Percentiles rank a stretch among this genome's conserved stretches.
Evolutionary conservation across 2,329 filamentous ascomycete genomes (phyloP).

Genomic region (Colletotrichum higginsianum): DNA sequence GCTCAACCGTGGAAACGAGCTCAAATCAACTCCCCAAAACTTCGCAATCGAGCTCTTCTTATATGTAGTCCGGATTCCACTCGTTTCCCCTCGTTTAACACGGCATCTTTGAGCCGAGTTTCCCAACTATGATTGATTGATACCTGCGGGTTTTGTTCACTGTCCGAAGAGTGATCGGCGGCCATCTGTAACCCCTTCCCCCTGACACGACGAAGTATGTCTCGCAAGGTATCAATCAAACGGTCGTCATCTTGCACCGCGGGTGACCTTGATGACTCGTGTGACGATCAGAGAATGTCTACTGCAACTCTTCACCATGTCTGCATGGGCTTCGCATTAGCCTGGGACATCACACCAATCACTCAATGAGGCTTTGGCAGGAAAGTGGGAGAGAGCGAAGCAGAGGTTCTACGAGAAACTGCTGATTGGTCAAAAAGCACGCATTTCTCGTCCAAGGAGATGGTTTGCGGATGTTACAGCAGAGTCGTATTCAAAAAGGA

Average conservation of each 20-base stretch:
- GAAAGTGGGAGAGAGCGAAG: constrained; percentile 2
- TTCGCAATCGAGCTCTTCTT: constrained; percentile 2
- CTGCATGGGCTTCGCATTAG: constrained; percentile 8
- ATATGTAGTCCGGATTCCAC: constrained; percentile 8
- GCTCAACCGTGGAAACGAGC: constrained; percentile 30
- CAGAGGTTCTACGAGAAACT: not conserved
- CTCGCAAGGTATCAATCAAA: constrained; percentile 3
- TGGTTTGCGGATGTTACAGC: not conserved
- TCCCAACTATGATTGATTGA: not conserved
- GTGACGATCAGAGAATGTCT: constrained; percentile 9
- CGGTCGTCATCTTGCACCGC: not conserved
- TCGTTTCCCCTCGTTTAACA: not conserved
- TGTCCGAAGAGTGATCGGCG: not conserved
- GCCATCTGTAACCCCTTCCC: not conserved
- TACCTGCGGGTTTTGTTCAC: not conserved
- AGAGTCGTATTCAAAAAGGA: constrained; percentile 1
- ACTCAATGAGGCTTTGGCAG: not conserved
- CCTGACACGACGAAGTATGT: not conserved
- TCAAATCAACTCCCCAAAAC: constrained; percentile 26
- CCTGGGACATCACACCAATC: not conserved
- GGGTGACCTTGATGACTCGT: constrained; percentile 26
- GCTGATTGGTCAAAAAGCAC: not conserved
- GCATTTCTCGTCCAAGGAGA: not conserved
- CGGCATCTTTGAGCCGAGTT: constrained; percentile 24
- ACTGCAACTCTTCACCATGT: not conserved